Conservation (phyloP, 2,329 filamentous ascomycete genomes). For the Chaetomium strumarium region DNA sequence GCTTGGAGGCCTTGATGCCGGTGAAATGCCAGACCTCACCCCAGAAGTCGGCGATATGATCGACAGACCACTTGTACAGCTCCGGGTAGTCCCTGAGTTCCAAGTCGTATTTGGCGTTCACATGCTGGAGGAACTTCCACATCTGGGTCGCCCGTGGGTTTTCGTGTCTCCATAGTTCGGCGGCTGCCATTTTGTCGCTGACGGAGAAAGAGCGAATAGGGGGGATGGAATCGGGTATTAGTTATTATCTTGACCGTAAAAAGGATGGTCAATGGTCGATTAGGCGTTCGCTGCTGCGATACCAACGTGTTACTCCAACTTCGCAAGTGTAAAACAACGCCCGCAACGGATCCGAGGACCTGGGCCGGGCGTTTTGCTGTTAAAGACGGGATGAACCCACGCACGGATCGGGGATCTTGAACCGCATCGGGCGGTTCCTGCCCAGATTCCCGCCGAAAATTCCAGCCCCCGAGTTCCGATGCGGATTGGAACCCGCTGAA, state of each 20-base stretch:
- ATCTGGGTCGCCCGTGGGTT: slow-evolving; percentile 63
- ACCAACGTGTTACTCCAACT: too few relatives aligned
- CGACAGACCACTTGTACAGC: slow-evolving; percentile 82
- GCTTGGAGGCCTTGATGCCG: slow-evolving; percentile 62
- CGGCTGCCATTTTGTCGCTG: slow-evolving; percentile 15
- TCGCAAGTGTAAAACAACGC: too few relatives aligned
- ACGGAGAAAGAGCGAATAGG: neutral
- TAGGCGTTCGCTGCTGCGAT: too few relatives aligned
- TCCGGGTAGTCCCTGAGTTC: slow-evolving; percentile 61
- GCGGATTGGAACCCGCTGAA: neutral
- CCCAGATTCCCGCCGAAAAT: neutral
- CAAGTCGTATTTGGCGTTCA: slow-evolving; percentile 63
- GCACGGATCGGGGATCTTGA: too few relatives aligned
- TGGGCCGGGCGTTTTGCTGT: neutral
- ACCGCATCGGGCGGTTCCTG: neutral
- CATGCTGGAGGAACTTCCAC: slow-evolving; percentile 61
- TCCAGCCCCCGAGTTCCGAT: slow-evolving; percentile 3
- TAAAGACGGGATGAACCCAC: too few relatives aligned
- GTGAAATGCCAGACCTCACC: slow-evolving; percentile 78
- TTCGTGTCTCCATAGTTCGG: slow-evolving; percentile 66
- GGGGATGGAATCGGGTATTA: neutral
- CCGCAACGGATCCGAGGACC: neutral
- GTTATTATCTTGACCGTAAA: too few relatives aligned
- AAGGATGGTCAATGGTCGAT: neutral
- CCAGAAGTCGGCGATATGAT: slow-evolving; percentile 74